Conservation (phyloP, 805 yeast species). For the Cyberlindnera xylosilytica region DNA sequence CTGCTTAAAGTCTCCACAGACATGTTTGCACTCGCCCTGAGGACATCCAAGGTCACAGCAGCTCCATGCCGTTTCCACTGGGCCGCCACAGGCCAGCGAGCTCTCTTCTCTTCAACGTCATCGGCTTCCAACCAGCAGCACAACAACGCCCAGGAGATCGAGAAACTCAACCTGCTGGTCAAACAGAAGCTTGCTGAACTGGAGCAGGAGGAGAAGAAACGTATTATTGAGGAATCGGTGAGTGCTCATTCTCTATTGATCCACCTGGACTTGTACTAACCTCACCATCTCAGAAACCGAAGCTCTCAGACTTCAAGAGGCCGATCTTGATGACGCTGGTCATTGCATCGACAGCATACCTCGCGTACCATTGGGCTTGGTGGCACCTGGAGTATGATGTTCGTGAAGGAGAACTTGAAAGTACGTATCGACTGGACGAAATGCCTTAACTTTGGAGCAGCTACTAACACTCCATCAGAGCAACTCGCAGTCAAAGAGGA, state of each 20-base stretch:
- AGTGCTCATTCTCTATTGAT: slow-evolving; percentile 5
- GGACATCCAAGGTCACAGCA: too few species aligned
- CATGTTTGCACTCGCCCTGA: too few species aligned
- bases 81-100: too few species aligned
- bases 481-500: slow-evolving; percentile 14
- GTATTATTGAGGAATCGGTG: slow-evolving; percentile 14
- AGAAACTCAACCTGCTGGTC: slow-evolving; percentile 20
- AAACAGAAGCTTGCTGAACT: slow-evolving; percentile 22
- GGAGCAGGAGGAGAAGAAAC: slow-evolving; percentile 17
- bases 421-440: slow-evolving; percentile 13
- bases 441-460: too few species aligned
- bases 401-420: slow-evolving; percentile 19
- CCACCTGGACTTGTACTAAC: too few species aligned
- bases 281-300: slow-evolving; percentile 23
- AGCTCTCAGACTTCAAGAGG: slow-evolving; percentile 25
- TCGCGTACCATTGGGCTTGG: slow-evolving; percentile 25
- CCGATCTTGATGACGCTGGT: slow-evolving; percentile 23
- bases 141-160: slow-evolving; percentile 24
- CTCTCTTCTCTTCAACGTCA: neutral
- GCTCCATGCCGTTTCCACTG: too few species aligned
- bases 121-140: neutral
- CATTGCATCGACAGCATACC: slow-evolving; percentile 24
- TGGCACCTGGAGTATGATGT: slow-evolving; percentile 24
- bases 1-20: too few species aligned
- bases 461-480: slow-evolving; percentile 7